Evolutionary conservation across 2,329 filamentous ascomycete species (phyloP), one percentile per base, ranked within the genome.

Genomic region (Tolypocladium ovalisporum): DNA sequence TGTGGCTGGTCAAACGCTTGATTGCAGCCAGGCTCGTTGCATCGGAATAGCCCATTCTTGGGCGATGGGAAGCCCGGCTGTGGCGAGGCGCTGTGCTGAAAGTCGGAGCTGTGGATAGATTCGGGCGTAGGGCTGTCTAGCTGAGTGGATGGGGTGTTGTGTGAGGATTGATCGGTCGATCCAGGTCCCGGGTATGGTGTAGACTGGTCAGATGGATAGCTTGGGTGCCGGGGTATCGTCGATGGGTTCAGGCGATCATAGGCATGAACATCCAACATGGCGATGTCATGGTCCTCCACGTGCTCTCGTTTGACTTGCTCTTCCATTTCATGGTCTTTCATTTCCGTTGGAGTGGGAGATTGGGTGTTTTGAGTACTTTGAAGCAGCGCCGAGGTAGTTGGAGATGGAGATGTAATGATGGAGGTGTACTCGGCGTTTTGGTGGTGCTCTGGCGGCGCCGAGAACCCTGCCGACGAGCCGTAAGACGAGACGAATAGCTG

Each of bases 1-100:
- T 85, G 80, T 12, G 80, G 73, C 64, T 83, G 80, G 58, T 83
- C 80, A 62, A 84, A 84, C 1, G 70, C 63, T 57, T 73, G 72
- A 22, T 65, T 64, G 39, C 72, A 74, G 10, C 71, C 71, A 54
- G 69, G 67, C 58, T 73, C 71, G 57, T 71, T 67, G 54, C 72
- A 74, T 29, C 63, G 66, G 57, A 68, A 70, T 22, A 62, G 39
- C 22, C 69, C 69, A 22, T 61, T 65, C 56, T 61, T 67, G 2
- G 67, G 68, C 17, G 70, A 70, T 7, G 64, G 54, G 13, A 63
- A 63, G n/a, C 58, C 62, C 19, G 66, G 64, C 40, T 63, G 64
- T 1, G 73, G 73, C 3, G 74, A 76, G 4, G 65, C 64, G 57
- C 71, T 74, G 34, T 72, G 69, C 15, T 68, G 67, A 39, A 70